Evolutionary conservation across 2,329 filamentous ascomycete species (phyloP).

Genomic region (Blumeria graminis): DNA sequence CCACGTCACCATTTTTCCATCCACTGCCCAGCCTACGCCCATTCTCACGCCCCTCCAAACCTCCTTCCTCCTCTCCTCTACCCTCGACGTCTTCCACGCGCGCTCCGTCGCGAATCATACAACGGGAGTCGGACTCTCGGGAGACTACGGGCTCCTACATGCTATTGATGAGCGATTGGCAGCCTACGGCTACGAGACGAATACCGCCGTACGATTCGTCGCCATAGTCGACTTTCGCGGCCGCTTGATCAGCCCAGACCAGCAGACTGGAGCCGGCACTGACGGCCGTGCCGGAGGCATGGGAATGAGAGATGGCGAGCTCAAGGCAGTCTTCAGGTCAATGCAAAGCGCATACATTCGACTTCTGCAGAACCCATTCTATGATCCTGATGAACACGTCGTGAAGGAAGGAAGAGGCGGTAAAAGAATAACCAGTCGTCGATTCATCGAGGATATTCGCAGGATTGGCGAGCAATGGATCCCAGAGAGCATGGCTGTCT

Average conservation of each 20-base stretch:
- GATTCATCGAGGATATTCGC: conserved; percentile 61
- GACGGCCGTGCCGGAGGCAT: conserved; percentile 20
- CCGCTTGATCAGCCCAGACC: conserved; percentile 16
- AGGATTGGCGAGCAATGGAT: conserved; percentile 69
- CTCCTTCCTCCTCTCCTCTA: conserved; percentile 72
- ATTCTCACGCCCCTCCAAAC: conserved; percentile 64
- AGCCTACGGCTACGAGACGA: conserved; percentile 89
- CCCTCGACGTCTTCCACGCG: conserved; percentile 81
- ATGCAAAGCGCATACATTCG: conserved; percentile 82
- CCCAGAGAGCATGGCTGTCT: conserved; percentile 37
- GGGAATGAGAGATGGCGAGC: conserved; percentile 61
- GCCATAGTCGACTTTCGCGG: conserved; percentile 81
- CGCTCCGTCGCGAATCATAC: conserved; percentile 45
- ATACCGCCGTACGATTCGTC: conserved; percentile 78
- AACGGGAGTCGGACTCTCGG: conserved; percentile 30
- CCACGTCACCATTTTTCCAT: conserved; percentile 71
- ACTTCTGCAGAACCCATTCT: conserved; percentile 85
- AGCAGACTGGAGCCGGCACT: conserved; percentile 13
- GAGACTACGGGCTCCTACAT: conserved; percentile 79
- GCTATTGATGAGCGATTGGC: conserved; percentile 82
- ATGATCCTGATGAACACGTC: conserved; percentile 62
- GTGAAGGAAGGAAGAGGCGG: conserved; percentile 26
- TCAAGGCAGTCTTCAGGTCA: conserved; percentile 74
- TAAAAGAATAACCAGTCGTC: conserved; percentile 55
- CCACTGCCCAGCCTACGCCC: conserved; percentile 18